Evolutionary conservation across 805 yeast species (phyloP).

Genomic region (Clavispora phyllophila): DNA sequence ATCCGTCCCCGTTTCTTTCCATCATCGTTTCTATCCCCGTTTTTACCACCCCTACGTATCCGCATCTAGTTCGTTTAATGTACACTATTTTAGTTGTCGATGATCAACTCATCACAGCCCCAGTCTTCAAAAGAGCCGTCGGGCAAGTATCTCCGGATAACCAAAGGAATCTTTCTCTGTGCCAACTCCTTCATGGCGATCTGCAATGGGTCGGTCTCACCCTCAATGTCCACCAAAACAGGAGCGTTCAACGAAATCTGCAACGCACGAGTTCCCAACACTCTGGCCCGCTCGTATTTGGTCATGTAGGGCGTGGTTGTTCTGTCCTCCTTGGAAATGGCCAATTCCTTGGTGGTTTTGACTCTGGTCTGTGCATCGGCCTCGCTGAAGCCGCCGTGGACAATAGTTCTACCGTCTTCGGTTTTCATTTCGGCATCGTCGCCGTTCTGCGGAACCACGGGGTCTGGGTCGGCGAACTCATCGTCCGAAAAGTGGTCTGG

Average conservation of each 20-base stretch:
- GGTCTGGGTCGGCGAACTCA: conserved; percentile 43
- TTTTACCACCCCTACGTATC: too few relatives aligned
- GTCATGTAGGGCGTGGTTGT: conserved; percentile 99
- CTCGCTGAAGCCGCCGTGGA: conserved; percentile 66
- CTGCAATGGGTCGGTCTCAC: conserved; percentile 97
- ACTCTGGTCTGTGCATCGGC: conserved; percentile 45
- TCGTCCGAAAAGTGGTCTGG: conserved; percentile 74
- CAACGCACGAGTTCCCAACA: conserved; percentile 93
- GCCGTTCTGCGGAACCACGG: conserved; percentile 16
- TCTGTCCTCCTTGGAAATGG: conserved; percentile 84
- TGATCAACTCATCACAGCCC: conserved; percentile 97
- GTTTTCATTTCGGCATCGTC: conserved; percentile 43
- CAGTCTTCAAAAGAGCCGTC: conserved; percentile 97
- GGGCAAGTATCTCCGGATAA: conserved; percentile 92
- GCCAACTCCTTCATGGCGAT: conserved; percentile 96
- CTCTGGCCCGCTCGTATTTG: conserved; percentile 96
- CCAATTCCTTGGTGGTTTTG: conserved; percentile 71
- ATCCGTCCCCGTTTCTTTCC: too few relatives aligned
- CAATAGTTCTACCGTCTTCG: conserved; percentile 69
- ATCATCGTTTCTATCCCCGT: too few relatives aligned
- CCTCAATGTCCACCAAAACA: conserved; percentile 94
- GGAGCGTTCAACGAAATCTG: conserved; percentile 99
- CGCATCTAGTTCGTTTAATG: conserved; percentile 1
- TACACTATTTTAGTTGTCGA: conserved; percentile 51
- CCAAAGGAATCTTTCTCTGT: conserved; percentile 91